Evolutionary conservation across 2,329 filamentous ascomycete genomes (phyloP), one percentile per base, ranked within the genome.

Genomic region (Claviceps pusilla): DNA sequence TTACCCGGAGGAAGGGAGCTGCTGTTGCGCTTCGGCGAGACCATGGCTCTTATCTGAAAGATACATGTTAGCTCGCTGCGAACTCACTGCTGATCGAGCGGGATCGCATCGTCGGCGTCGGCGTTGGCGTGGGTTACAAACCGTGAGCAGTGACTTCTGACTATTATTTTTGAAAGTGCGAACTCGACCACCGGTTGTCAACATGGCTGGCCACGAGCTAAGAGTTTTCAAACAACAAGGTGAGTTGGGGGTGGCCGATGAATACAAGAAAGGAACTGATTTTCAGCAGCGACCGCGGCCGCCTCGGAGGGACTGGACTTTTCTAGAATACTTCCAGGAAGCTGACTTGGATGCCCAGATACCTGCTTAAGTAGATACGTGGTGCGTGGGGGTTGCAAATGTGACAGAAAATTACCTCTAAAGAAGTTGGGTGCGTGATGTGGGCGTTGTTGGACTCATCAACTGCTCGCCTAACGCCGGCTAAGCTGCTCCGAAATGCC

Each of bases 1-100:
- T 49, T 52, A 80, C 77, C 75, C 62, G 69, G 63, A 54, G 77
- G 76, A 53, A 80, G 68, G 58, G 79, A 79, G 72, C 78, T 82
- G 64, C 72, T 81, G 67, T 73, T 76, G 66, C 79, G 70, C 66
- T 69, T 74, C 61, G 71, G 67, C 59, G 73, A 68, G 48, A 78
- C 75, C 78, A 83, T 82, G 65, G 64, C 64, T 57, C 63, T 57
- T 54, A 57, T 59, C 59, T 65, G 48, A 28, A 7, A 7, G 14
- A 41, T 12, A 50, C 11, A 24, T 43, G 35, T 49, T 16, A 48
- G 53, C 46, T 39, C 39, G 28, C 49, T 47, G 35, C 31, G 48
- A 3, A 19, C 29, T 31, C 12, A 5, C n/a, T 35, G 7, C 16
- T 7, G 19, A 51, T 12, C 12, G 14, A 10, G n/a, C 12, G 11